Base-by-base conservation (phyloP, 2,329 filamentous ascomycete species). In the Phialophora tarda region DNA sequence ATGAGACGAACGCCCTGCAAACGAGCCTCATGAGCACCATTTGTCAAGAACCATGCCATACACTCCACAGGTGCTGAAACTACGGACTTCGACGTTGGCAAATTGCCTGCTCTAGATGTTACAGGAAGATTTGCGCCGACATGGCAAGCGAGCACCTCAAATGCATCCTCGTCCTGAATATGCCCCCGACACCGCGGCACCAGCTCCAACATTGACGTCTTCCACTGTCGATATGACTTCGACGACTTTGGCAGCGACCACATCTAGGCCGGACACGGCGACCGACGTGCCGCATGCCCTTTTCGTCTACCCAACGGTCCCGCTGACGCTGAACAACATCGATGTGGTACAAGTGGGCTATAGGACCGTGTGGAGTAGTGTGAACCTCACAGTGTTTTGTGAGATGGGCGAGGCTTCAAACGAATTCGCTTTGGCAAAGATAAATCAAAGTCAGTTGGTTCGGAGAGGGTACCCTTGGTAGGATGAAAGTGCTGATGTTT, bases 321-420 rank as follows among this genome's bases (percentile, higher is more conserved):
- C 32, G n/a, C 26, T 65, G 24, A 67, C 65, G 26, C 38, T 70
- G 3, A 70, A 70, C 44, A 65, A 65, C 38, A 65, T 67, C 32
- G 68, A 70, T 44, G 62, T 59, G 24, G 56, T 70, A 5, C 58
- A 65, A 51, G 59, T 70, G 28, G 60, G 62, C 26, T 70, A 70
- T 23, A 53, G 63, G 12, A 63, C 65, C 11, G 48, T 63, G 17
- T 70, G 65, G 65, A 26, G 50, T 7, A 61, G 28, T 63, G 63
- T 65, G 4, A 64, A 66, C 21, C 57, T 70, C n/a, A 62, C 65
- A 6, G 38, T 70, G 38, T 65, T 58, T 14, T 70, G 68, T 66
- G 62, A 57, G 48, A 59, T 67, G 41, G 57, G 63, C 38, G 32
- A 44, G 24, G 51, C 8, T 14, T 26, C 30, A 12, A 44, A 63